Base-by-base conservation (phyloP, 495 filamentous ascomycete species). In the Penicillium canariense region DNA sequence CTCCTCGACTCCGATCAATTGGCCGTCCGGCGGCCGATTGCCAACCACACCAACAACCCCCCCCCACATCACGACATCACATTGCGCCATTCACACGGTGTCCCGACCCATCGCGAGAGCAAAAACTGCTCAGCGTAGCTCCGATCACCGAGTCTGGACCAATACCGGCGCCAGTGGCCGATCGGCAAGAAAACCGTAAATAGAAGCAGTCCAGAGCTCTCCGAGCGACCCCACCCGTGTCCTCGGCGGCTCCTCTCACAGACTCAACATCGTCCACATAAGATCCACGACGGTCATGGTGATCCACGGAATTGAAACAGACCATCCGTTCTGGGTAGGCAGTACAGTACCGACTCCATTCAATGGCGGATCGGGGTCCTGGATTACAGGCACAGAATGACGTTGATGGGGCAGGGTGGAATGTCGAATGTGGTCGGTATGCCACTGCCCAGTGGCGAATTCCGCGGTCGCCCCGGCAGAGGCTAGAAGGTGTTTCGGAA, bases 11-110 rank as follows among this genome's bases (percentile, higher is more conserved):
- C 25, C 15, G 45, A 32, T 48, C 20, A 12, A 50, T 47, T 39
- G 32, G n/a, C 26, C 55, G 55, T 49, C 44, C 22, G 55, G 38
- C 39, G 54, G 56, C 50, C 50, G 25, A 44, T 59, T 60, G 18
- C 42, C 32, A 55, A 55, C 18, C 17, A 44, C 25, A 35, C 52
- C 46, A 38, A 27, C 2, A 32, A 31, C 23, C 48, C 23, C 44
- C 23, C 44, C 18, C 32, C 38, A 42, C 38, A 25, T 42, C 11
- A 14, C 38, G n/a, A n/a, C n/a, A n/a, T 25, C 18, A 40, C 38
- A 23, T 23, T 9, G 11, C 38, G 1, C 22, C 10, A n/a, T 50
- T 18, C 11, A 31, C 4, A 32, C 28, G n/a, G 31, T 14, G 34
- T 25, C 28, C 10, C 30, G 17, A 34, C 17, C 10, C 9, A 40